Percentiles rank a stretch among this genome's conserved stretches.
phyloP scores from a whole-genome alignment of 441 rosid genomes.

The Theobroma grandiflorum region DNA sequence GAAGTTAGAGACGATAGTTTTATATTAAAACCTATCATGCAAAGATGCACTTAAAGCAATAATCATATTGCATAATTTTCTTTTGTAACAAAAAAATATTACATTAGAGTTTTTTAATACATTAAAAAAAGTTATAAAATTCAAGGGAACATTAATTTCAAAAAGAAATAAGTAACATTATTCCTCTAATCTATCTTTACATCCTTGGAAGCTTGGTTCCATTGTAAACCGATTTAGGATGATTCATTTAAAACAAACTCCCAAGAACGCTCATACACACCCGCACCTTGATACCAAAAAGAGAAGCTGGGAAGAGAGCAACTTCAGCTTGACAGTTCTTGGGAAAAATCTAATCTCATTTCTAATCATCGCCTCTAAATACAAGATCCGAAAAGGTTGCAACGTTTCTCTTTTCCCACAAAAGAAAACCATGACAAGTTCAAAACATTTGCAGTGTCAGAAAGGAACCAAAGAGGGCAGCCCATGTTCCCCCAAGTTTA shows the following conservation, averaged over 20 bases:
- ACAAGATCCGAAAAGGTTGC: not conserved
- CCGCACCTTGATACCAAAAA: too few species aligned
- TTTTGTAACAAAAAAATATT: too few species aligned
- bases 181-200: not conserved
- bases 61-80: too few species aligned
- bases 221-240: not conserved
- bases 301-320: too few species aligned
- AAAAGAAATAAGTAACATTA: too few species aligned
- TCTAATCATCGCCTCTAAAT: not conserved
- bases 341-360: not conserved
- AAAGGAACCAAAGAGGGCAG: not conserved
- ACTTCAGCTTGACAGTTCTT: not conserved
- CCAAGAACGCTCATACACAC: too few species aligned
- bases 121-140: too few species aligned
- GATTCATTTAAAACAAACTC: not conserved
- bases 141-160: too few species aligned
- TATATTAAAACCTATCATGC: too few species aligned
- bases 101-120: too few species aligned
- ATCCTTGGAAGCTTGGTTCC: not conserved
- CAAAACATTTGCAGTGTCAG: not conserved
- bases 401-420: not conserved
- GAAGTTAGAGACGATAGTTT: too few species aligned
- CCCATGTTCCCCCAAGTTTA: not conserved
- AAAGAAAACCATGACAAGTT: not conserved
- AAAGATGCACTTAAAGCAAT: too few species aligned